These are phyloP conservation scores for Boletus patriciae DNA, from an alignment of 768 basidiomycete genomes.

Conservation along the genomic window DNA sequence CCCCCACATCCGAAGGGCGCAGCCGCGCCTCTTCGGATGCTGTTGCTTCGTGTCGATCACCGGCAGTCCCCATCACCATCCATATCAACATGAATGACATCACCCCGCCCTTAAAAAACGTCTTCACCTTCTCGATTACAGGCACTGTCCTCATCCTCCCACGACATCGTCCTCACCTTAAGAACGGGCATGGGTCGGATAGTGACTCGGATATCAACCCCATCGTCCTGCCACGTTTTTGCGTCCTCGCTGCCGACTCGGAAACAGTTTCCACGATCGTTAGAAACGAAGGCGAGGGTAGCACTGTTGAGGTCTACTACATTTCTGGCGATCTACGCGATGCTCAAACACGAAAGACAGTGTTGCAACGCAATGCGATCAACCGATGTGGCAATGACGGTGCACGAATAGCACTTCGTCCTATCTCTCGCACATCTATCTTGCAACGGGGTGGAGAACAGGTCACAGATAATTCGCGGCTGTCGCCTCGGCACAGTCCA, in stretches of 20 bases:
- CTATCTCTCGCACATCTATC: conserved; percentile 28
- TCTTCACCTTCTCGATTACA: conserved; percentile 63
- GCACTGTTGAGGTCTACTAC: conserved; percentile 62
- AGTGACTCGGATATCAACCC: conserved; percentile 44
- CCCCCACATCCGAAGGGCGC: conserved; percentile 32
- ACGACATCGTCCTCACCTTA: conserved; percentile 32
- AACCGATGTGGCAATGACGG: conserved; percentile 64
- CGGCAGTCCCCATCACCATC: conserved; percentile 64
- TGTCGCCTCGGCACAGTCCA: conserved; percentile 24
- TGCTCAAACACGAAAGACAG: conserved; percentile 62
- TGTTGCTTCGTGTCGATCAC: conserved; percentile 37
- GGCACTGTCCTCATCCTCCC: conserved; percentile 65
- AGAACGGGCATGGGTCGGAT: conserved; percentile 24
- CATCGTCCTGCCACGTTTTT: conserved; percentile 67
- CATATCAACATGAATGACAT: conserved; percentile 83
- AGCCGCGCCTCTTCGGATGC: conserved; percentile 41
- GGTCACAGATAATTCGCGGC: conserved; percentile 19
- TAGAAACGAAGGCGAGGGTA: conserved; percentile 55
- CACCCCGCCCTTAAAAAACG: conserved; percentile 59
- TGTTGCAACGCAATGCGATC: conserved; percentile 57
- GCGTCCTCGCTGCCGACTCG: conserved; percentile 63
- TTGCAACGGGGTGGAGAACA: conserved; percentile 23
- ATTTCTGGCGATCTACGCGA: conserved; percentile 57
- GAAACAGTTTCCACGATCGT: conserved; percentile 60
- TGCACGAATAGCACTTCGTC: conserved; percentile 55